Conservation (phyloP, 345 rosid species). For the Rhizophora mangle region DNA sequence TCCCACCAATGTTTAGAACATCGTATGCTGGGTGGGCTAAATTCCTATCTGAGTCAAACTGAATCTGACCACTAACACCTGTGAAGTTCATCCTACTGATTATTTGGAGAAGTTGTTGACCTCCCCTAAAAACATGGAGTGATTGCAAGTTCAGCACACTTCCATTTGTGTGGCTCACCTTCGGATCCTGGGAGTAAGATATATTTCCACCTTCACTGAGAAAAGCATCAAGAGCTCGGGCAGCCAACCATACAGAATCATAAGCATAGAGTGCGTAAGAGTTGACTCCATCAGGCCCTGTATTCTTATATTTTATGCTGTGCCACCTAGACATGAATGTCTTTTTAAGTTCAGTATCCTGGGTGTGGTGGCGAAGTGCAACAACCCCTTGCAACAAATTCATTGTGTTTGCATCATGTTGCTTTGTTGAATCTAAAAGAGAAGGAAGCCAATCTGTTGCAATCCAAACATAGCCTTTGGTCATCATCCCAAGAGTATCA, state of each 20-base stretch:
- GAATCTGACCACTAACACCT: constrained; percentile 63
- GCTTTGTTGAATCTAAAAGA: constrained; percentile 55
- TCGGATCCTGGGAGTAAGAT: constrained; percentile 67
- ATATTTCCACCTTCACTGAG: constrained; percentile 54
- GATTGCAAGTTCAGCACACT: constrained; percentile 52
- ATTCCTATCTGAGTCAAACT: constrained; percentile 55
- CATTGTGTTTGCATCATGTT: constrained; percentile 38
- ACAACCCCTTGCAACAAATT: constrained; percentile 83
- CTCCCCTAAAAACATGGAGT: constrained; percentile 66
- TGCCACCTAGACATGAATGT: constrained; percentile 53
- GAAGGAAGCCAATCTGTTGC: constrained; percentile 95
- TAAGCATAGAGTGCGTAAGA: constrained; percentile 83
- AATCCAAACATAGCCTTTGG: constrained; percentile 81
- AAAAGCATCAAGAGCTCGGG: constrained; percentile 67
- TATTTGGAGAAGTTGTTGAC: constrained; percentile 57
- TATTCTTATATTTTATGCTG: constrained; percentile 37
- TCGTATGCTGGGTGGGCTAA: constrained; percentile 68
- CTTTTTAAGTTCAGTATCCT: constrained; percentile 54
- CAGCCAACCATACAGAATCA: constrained; percentile 91
- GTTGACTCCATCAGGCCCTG: constrained; percentile 41
- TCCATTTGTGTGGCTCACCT: constrained; percentile 38
- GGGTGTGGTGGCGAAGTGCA: constrained; percentile 75
- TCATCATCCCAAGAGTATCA: constrained; percentile 65
- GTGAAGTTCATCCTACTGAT: constrained; percentile 61
- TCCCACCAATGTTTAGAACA: constrained; percentile 65